Evolutionary conservation across 441 rosid species (phyloP), one percentile per base, ranked within the genome.

Genomic region (Bocquillonia castaneifolia): DNA sequence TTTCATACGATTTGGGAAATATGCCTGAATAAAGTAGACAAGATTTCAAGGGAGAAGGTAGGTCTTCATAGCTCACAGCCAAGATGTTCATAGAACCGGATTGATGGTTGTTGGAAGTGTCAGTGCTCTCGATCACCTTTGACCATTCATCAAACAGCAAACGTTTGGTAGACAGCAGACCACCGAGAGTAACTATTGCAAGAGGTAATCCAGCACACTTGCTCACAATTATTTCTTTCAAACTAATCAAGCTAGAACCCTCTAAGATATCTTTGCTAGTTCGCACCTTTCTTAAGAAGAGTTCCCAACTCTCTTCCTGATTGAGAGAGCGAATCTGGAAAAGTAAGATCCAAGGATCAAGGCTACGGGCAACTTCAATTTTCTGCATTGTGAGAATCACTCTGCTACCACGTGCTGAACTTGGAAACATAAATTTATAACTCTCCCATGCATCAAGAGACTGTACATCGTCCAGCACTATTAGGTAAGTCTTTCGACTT

Each of bases 21-120:
- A 79, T 72, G 48, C 80, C 57, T 26, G 74, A 37, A 68, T 79
- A 79, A 53, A 60, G 76, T 32, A 79, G 64, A 53, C 78, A 74
- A 0, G 72, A 69, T 52, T 62, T 69, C 58, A 57, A 47, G 25
- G 9, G 2, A 6, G 72, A 23, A 40, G 68, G 66, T n/a, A 78
- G 61, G 14, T 62, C 66, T 12, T 69, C 42, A 25, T 73, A 77
- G 32, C 58, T 64, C 54, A 72, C 55, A 45, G 14, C 39, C 64
- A 64, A 25, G 9, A 69, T 8, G n/a, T n/a, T n/a, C n/a, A n/a
- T n/a, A n/a, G n/a, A n/a, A n/a, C n/a, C n/a, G n/a, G n/a, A n/a
- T n/a, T n/a, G n/a, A n/a, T n/a, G n/a, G n/a, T n/a, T n/a, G n/a
- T n/a, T n/a, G n/a, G n/a, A n/a, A n/a, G n/a, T n/a, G n/a, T n/a